A percentile compares a stretch with the other conserved stretches of the same genome.
Conservation (phyloP, 139 green algal genomes). For the Tetratostichococcus sp. region DNA sequence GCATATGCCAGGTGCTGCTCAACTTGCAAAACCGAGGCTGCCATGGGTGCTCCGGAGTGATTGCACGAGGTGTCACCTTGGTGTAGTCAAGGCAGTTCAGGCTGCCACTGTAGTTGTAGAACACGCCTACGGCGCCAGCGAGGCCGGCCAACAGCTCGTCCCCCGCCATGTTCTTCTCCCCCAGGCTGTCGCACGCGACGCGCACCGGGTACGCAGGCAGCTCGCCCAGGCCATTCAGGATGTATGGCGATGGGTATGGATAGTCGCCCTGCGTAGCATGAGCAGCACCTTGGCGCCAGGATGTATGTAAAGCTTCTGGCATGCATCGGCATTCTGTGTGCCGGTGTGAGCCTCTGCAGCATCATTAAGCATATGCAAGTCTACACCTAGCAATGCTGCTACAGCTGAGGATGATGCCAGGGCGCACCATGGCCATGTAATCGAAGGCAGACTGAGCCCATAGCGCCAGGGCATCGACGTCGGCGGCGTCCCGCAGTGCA, state of each 20-base stretch:
- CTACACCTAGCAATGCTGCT: too few relatives aligned
- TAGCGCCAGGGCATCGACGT: conserved; percentile 32
- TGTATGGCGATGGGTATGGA: conserved; percentile 51
- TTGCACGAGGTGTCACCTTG: too few relatives aligned
- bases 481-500: conserved; percentile 8
- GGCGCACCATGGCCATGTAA: conserved; percentile 29
- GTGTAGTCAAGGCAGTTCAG: conserved; percentile 54
- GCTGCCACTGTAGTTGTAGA: conserved; percentile 72
- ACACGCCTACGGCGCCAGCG: conserved; percentile 49
- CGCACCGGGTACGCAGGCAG: conserved; percentile 60
- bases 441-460: conserved; percentile 37
- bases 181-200: conserved; percentile 44
- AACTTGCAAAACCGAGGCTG: too few relatives aligned
- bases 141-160: conserved; percentile 41
- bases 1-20: too few relatives aligned
- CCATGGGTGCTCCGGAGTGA: too few relatives aligned
- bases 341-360: too few relatives aligned
- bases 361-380: too few relatives aligned
- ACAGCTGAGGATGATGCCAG: neutral
- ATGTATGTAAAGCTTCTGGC: too few relatives aligned
- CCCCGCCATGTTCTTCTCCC: conserved; percentile 4
- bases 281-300: too few relatives aligned
- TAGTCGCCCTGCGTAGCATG: conserved; percentile 48
- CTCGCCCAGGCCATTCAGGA: conserved; percentile 42
- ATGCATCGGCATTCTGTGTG: too few relatives aligned